Conservation (phyloP, 495 filamentous ascomycete genomes). For the Penicillium malachiteum region DNA sequence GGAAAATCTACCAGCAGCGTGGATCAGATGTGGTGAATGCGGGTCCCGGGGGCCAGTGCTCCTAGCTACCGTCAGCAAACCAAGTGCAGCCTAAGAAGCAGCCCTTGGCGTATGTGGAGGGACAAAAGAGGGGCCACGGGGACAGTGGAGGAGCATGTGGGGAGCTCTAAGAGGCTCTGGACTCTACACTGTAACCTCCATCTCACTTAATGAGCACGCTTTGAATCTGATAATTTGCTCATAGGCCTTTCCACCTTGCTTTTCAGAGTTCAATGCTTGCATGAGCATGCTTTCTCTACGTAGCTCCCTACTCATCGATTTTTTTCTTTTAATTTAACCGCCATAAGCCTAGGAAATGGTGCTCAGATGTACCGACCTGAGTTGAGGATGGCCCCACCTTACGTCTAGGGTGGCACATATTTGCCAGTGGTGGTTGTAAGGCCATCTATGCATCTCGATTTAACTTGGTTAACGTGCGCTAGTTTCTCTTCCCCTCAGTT, state of each 20-base stretch:
- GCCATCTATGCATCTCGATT: background rate
- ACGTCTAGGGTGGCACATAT: background rate
- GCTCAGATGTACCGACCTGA: background rate
- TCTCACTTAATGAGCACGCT: background rate
- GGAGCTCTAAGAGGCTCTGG: conserved; percentile 1
- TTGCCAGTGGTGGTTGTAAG: background rate
- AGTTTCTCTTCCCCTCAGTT: too few species aligned
- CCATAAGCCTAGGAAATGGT: background rate
- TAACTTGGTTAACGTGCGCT: too few species aligned
- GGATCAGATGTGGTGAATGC: background rate
- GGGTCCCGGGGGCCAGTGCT: background rate
- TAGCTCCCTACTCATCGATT: background rate
- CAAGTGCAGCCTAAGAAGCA: background rate
- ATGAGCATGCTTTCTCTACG: background rate
- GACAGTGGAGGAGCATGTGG: conserved; percentile 1
- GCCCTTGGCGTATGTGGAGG: background rate
- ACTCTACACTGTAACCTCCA: background rate
- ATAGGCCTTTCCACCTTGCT: background rate
- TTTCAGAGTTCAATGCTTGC: background rate
- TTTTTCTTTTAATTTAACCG: background rate
- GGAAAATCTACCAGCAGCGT: background rate
- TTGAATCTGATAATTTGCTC: background rate
- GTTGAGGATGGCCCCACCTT: background rate
- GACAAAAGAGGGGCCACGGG: background rate
- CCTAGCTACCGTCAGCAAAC: background rate